Base-by-base conservation (phyloP, 1,139 yeast species). In the Blastobotrys illinoisensis region DNA sequence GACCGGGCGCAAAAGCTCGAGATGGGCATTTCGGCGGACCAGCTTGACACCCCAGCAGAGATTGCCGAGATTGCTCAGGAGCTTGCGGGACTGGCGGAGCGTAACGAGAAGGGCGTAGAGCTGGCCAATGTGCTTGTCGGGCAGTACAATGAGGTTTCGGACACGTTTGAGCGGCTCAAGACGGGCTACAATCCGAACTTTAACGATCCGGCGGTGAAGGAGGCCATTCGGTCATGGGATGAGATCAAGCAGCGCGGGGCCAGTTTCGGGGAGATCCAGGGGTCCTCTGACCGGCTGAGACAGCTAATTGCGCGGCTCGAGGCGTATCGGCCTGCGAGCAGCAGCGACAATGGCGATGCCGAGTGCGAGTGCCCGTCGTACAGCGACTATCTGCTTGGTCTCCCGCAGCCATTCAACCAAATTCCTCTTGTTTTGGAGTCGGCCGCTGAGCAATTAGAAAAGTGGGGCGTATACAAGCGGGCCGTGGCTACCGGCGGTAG, bases 161-260 rank as follows among this genome's bases (percentile, higher is more conserved):
- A 56, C 1, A 71, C 82, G 20, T 68, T 87, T 49, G 67, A 68
- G 5, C 68, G 71, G 6, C 71, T 87, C 71, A 72, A 79, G 23
- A 67, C 74, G 2, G 80, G 83, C 54, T 88, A 88, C 67, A 89
- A 91, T 66, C 97, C 95, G 43, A 90, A 90, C 67, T 89, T 88
- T 73, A 91, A 90, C 67, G 97, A 91, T 69, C 81, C 83, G 4
- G 95, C 91, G 0, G 97, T 91, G 18, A 88, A 88, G 66, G 79
- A 75, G 9, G 85, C 95, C 0, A 85, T 88, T 18, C 74, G 78
- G 48, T 69, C 77, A 0, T 90, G 76, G 71, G 85, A 82, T 56
- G 71, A 67, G 26, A 57, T 62, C 21, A 58, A 61, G 32, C 56
- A 52, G 7, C 23, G 44, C 1, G 53, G 50, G 16, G 50, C 48